Percentiles rank a stretch among this genome's conserved stretches.
Evolutionary conservation across 139 green algal species (phyloP).

Genomic region (Chlorella sp.): DNA sequence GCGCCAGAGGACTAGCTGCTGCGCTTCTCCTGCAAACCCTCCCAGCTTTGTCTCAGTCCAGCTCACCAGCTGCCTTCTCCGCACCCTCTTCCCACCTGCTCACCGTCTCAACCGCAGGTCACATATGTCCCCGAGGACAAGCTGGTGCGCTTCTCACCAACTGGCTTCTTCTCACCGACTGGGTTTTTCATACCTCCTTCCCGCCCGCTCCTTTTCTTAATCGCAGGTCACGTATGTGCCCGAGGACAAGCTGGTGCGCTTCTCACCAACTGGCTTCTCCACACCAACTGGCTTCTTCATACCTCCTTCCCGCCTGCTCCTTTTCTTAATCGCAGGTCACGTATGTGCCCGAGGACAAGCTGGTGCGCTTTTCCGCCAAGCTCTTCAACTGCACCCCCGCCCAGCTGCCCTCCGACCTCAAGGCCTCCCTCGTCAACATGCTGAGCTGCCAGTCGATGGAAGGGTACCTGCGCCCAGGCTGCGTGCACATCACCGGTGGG

Average conservation of each 20-base stretch:
- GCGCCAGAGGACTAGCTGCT: no score
- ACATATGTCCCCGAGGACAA: no score
- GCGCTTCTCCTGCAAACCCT: no score
- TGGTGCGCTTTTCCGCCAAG: conserved; percentile 73
- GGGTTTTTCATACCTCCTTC: background rate
- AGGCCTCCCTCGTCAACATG: conserved; percentile 60
- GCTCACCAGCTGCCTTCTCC: no score
- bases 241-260: no score
- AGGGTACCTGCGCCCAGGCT: conserved; percentile 81
- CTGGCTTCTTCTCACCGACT: background rate
- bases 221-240: conserved; percentile 1
- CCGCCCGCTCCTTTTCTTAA: no score
- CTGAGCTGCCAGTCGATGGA: conserved; percentile 58
- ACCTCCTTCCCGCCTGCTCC: no score
- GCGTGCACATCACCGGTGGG: conserved; percentile 70
- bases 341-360: conserved; percentile 45
- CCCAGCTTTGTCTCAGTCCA: no score
- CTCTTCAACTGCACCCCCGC: conserved; percentile 84
- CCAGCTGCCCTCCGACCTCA: conserved; percentile 74
- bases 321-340: conserved; percentile 8
- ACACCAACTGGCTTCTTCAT: background rate
- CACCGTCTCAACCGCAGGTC: no score
- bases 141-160: no score
- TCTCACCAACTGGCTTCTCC: no score
- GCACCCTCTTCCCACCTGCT: no score